These are phyloP conservation scores for Quaeritorhiza haematococci DNA, from an alignment of 371 early-diverging fungal species.

Conservation along the genomic window DNA sequence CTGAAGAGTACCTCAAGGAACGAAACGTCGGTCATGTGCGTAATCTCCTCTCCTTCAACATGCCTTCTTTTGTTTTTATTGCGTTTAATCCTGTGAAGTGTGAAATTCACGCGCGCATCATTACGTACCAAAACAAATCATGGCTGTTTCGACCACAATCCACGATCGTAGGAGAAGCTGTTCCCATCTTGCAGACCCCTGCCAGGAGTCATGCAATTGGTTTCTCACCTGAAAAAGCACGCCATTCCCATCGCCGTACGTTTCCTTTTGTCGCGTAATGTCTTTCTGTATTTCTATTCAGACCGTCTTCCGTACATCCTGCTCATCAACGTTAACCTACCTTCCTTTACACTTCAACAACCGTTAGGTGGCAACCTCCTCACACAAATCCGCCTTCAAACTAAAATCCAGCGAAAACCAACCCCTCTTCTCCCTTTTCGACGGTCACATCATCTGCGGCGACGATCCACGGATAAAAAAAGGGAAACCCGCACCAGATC, in stretches of 20 bases:
- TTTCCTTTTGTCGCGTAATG: neutral
- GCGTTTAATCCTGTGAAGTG: neutral
- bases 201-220: slow-evolving; percentile 68
- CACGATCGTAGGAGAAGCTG: slow-evolving; percentile 42
- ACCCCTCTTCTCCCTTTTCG: slow-evolving; percentile 73
- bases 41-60: neutral
- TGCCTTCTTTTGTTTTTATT: slow-evolving; percentile 2
- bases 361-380: slow-evolving; percentile 83
- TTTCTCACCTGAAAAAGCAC: slow-evolving; percentile 69
- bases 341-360: slow-evolving; percentile 46
- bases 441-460: slow-evolving; percentile 69
- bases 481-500: slow-evolving; percentile 89
- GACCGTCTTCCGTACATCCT: neutral
- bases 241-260: slow-evolving; percentile 77
- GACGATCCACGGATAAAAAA: slow-evolving; percentile 71
- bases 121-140: neutral
- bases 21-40: slow-evolving; percentile 46
- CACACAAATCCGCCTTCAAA: slow-evolving; percentile 62
- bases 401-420: slow-evolving; percentile 69
- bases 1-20: slow-evolving; percentile 70
- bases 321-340: neutral
- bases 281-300: neutral
- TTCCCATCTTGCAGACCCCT: slow-evolving; percentile 62
- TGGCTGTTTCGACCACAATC: too few relatives aligned
- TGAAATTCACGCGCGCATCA: neutral